Evolutionary conservation across 768 basidiomycete genomes (phyloP).

Genomic region (Collybiopsis confluens): DNA sequence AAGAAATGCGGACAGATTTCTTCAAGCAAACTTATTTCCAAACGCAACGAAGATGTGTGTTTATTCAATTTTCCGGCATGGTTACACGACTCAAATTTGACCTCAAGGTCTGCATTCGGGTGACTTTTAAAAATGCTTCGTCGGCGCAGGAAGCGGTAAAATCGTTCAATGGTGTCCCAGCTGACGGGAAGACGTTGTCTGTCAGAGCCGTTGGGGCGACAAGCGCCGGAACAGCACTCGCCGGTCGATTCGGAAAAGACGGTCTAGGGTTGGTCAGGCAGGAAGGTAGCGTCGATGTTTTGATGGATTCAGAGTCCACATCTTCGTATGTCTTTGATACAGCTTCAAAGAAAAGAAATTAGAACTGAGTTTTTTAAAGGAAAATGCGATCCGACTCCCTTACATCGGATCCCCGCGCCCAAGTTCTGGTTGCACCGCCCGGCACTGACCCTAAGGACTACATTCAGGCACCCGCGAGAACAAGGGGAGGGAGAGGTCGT

Average conservation of each 20-base stretch:
- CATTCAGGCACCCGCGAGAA: slow-evolving; percentile 24
- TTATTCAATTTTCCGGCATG: background rate
- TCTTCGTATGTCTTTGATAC: slow-evolving; percentile 48
- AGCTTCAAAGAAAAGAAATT: too few species aligned
- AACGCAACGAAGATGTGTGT: slow-evolving; percentile 16
- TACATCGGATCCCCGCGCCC: slow-evolving; percentile 60
- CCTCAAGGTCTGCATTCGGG: slow-evolving; percentile 52
- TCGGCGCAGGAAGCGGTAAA: slow-evolving; percentile 65
- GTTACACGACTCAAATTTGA: slow-evolving; percentile 3
- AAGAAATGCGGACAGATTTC: slow-evolving; percentile 70
- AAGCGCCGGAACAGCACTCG: slow-evolving; percentile 46
- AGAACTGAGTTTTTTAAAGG: slow-evolving; percentile 43
- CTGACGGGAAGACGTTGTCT: slow-evolving; percentile 72
- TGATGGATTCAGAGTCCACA: slow-evolving; percentile 47
- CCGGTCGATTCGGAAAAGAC: slow-evolving; percentile 54
- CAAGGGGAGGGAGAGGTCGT: slow-evolving; percentile 22
- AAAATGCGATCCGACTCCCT: slow-evolving; percentile 86
- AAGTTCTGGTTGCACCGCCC: slow-evolving; percentile 64
- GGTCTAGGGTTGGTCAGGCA: slow-evolving; percentile 50
- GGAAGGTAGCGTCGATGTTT: slow-evolving; percentile 52
- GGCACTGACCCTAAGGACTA: slow-evolving; percentile 57
- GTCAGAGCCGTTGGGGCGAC: slow-evolving; percentile 59
- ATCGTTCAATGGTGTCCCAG: slow-evolving; percentile 77
- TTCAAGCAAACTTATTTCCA: slow-evolving; percentile 18
- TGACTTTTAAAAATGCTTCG: slow-evolving; percentile 64